These are phyloP conservation scores for Geranomyces variabilis DNA, from an alignment of 192 early-diverging fungal species.

Conservation along the genomic window DNA sequence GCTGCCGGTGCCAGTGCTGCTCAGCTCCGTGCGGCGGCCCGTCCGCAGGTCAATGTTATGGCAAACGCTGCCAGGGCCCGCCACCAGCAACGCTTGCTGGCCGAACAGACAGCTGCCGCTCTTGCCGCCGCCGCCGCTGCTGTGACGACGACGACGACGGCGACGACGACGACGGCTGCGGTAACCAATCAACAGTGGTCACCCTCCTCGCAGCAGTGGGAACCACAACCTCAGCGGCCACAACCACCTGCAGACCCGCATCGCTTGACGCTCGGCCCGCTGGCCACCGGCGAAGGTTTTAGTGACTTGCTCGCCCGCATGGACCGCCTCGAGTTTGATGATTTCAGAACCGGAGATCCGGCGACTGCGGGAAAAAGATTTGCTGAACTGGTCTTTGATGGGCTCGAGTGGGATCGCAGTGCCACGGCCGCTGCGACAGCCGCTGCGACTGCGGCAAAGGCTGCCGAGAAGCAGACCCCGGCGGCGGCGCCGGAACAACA, in stretches of 20 bases:
- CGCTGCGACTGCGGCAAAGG: no score
- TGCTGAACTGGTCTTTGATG: conserved; percentile 30
- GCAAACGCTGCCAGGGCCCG: neutral
- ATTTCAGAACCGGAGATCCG: conserved; percentile 2
- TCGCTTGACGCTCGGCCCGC: conserved; percentile 30
- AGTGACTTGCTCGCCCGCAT: conserved; percentile 21
- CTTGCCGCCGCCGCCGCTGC: neutral
- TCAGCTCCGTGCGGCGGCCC: neutral
- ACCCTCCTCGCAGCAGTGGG: no score
- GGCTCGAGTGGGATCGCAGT: conserved; percentile 9
- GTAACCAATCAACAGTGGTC: neutral
- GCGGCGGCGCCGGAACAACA: no score
- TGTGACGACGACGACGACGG: neutral
- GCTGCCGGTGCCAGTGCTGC: no score
- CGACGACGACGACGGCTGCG: neutral
- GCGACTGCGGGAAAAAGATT: conserved; percentile 15
- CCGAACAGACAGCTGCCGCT: neutral
- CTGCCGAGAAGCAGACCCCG: no score
- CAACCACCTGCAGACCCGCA: conserved; percentile 8
- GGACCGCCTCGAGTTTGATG: conserved; percentile 9
- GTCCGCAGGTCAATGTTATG: conserved; percentile 1
- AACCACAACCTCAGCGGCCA: neutral
- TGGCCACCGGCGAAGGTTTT: conserved; percentile 17
- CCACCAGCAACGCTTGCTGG: neutral
- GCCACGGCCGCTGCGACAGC: neutral